phyloP scores from a whole-genome alignment of 2,329 filamentous ascomycete genomes.

The Thielaviopsis euricoi region DNA sequence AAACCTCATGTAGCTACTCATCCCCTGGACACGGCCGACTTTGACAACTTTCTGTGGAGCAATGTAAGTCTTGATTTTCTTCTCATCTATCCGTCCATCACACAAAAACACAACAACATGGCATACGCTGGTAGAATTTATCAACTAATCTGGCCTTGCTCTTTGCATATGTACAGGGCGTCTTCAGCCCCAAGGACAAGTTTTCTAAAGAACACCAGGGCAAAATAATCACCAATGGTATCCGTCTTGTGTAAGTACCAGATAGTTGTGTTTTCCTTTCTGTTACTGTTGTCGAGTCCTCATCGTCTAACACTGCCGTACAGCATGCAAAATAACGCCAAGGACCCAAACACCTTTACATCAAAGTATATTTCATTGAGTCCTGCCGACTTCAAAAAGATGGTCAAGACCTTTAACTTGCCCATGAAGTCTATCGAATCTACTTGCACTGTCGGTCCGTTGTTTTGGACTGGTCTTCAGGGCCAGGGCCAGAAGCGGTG shows the following conservation, averaged over 20 bases:
- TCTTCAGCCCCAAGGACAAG: slow-evolving; percentile 27
- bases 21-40: slow-evolving; percentile 24
- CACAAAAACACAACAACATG: too few relatives aligned
- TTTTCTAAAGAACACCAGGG: slow-evolving; percentile 23
- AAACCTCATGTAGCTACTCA: slow-evolving; percentile 12
- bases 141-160: not conserved
- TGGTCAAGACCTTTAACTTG: slow-evolving; percentile 37
- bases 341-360: slow-evolving; percentile 40
- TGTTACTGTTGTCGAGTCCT: not conserved
- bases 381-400: slow-evolving; percentile 32
- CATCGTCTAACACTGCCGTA: too few relatives aligned
- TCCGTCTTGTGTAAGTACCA: slow-evolving; percentile 35
- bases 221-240: slow-evolving; percentile 30
- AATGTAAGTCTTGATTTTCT: slow-evolving; percentile 23
- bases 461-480: slow-evolving; percentile 44
- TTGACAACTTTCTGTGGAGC: slow-evolving; percentile 37
- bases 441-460: slow-evolving; percentile 41
- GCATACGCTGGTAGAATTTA: not conserved
- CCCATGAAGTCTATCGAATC: slow-evolving; percentile 43
- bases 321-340: slow-evolving; percentile 40
- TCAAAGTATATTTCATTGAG: slow-evolving; percentile 37
- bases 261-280: slow-evolving; percentile 8
- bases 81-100: not conserved
- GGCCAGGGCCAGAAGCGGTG: slow-evolving; percentile 39
- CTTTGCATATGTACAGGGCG: slow-evolving; percentile 26